These are phyloP conservation scores for Erodium moschatum DNA, from an alignment of 441 rosid species.

Conservation along the genomic window DNA sequence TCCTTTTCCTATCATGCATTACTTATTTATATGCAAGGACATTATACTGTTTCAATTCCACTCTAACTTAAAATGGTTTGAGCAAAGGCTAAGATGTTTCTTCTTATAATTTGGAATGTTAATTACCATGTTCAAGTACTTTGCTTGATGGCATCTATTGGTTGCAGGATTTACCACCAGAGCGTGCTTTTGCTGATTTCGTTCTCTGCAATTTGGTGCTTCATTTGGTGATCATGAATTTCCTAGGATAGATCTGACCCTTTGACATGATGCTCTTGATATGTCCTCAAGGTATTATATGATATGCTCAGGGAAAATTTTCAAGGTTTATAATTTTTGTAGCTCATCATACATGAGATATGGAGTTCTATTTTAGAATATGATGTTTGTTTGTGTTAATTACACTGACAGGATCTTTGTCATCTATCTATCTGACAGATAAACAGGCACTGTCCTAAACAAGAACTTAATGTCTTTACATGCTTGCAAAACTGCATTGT, in stretches of 20 bases:
- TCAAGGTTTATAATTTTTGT: not conserved
- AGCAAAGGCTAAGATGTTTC: not conserved
- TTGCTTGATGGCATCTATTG: not conserved
- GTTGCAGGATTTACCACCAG: constrained; percentile 74
- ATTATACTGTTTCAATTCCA: not conserved
- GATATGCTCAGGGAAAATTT: not conserved
- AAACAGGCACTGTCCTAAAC: not conserved
- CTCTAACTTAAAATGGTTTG: not conserved
- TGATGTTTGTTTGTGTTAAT: not conserved
- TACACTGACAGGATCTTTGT: not conserved
- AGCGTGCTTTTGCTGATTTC: constrained; percentile 82
- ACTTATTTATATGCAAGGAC: too few species aligned
- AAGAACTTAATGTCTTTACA: not conserved
- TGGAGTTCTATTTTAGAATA: not conserved
- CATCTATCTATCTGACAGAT: not conserved
- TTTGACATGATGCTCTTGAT: not conserved
- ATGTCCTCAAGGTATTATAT: not conserved
- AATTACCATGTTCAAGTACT: not conserved
- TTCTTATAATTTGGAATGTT: not conserved
- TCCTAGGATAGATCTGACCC: constrained; percentile 47
- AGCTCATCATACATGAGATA: not conserved
- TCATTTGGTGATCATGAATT: constrained; percentile 83
- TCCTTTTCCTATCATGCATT: not conserved
- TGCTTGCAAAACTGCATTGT: not conserved
- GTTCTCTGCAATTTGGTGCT: constrained; percentile 76